phyloP scores from a whole-genome alignment of 345 rosid genomes.

The Xanthoceras sorbifolium region DNA sequence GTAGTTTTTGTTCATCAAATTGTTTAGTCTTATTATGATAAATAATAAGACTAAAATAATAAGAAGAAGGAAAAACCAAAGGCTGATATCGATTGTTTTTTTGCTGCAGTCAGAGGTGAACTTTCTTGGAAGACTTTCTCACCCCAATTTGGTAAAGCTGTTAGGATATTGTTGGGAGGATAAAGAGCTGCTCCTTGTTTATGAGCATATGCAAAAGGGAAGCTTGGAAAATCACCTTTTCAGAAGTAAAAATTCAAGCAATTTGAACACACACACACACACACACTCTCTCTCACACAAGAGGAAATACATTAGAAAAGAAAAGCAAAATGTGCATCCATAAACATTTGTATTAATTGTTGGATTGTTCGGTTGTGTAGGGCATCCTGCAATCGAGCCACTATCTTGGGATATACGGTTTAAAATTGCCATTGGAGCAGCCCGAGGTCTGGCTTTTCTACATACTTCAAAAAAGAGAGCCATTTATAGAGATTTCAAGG shows the following conservation, averaged over 20 bases:
- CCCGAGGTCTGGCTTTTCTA: slow-evolving; percentile 75
- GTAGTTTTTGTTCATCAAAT: too few species aligned
- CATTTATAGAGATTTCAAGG: slow-evolving; percentile 89
- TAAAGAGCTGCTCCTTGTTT: slow-evolving; percentile 73
- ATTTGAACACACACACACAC: background rate
- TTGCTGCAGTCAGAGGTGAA: slow-evolving; percentile 70
- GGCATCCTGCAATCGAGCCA: slow-evolving; percentile 50
- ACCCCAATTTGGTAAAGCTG: slow-evolving; percentile 74
- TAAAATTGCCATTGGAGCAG: slow-evolving; percentile 76
- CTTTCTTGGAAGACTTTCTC: slow-evolving; percentile 78
- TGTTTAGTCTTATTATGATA: too few species aligned
- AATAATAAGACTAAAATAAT: too few species aligned
- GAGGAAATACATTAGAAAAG: background rate
- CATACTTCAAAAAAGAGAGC: slow-evolving; percentile 69
- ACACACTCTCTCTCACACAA: too few species aligned
- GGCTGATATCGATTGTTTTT: too few species aligned
- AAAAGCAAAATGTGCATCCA: background rate
- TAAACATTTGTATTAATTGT: background rate
- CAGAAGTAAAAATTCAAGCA: slow-evolving; percentile 52
- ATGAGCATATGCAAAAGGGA: slow-evolving; percentile 79
- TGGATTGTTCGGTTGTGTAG: slow-evolving; percentile 31
- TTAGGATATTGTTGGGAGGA: slow-evolving; percentile 85
- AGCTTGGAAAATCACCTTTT: slow-evolving; percentile 82
- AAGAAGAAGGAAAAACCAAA: too few species aligned
- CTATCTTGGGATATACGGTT: slow-evolving; percentile 78